A percentile compares a stretch with the other conserved stretches of the same genome.
Conservation (phyloP, 2,329 filamentous ascomycete genomes). For the Trichophyton simii region DNA sequence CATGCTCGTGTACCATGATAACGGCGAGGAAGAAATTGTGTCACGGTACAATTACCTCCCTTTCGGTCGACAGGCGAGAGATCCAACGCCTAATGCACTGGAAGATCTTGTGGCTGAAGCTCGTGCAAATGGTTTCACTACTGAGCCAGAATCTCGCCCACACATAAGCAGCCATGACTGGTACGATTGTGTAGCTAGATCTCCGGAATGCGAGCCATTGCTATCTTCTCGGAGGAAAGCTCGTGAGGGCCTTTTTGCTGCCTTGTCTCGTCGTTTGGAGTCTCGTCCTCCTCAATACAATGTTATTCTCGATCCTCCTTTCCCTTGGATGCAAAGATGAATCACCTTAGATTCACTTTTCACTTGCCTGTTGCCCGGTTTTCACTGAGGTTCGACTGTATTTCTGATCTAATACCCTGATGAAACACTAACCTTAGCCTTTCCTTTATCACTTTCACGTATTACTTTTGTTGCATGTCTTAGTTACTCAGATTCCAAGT, state of each 20-base stretch:
- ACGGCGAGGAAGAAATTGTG: neutral
- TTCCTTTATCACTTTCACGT: too few relatives aligned
- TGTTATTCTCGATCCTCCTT: neutral
- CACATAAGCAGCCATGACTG: neutral
- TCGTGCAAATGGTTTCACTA: neutral
- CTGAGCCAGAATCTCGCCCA: neutral
- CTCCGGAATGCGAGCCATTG: neutral
- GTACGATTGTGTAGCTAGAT: neutral
- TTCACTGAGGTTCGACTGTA: too few relatives aligned
- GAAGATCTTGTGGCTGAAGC: neutral
- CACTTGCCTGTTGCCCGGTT: too few relatives aligned
- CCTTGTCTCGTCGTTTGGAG: neutral
- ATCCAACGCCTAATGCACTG: neutral
- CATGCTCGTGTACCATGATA: neutral
- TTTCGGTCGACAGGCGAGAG: neutral
- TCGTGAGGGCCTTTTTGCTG: neutral
- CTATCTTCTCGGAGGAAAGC: neutral
- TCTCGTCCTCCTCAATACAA: neutral
- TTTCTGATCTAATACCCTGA: too few relatives aligned
- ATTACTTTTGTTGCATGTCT: too few relatives aligned
- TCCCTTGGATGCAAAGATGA: neutral
- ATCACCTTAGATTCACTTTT: neutral
- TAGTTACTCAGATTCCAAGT: too few relatives aligned
- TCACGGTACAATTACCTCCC: neutral
- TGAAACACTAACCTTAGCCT: too few relatives aligned